These are phyloP conservation scores for Wickerhamomyces chaumierensis DNA, from an alignment of 805 yeast species.

Conservation along the genomic window DNA sequence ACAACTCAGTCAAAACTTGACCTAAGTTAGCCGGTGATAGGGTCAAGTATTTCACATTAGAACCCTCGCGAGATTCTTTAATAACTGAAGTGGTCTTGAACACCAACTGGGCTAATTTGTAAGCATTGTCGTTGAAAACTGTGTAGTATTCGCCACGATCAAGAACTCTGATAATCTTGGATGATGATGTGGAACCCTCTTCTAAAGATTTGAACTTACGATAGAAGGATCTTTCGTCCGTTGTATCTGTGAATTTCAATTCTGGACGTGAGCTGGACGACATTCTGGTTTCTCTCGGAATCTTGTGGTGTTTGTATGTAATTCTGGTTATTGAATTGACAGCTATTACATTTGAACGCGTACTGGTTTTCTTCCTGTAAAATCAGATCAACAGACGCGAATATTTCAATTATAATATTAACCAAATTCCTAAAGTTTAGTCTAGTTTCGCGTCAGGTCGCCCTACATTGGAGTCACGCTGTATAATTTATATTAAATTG, in stretches of 20 bases:
- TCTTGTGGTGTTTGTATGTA: too few species aligned
- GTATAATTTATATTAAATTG: too few species aligned
- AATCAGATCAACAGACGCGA: too few species aligned
- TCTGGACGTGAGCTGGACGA: conserved; percentile 35
- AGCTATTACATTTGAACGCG: too few species aligned
- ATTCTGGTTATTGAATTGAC: too few species aligned
- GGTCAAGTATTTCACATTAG: conserved; percentile 51
- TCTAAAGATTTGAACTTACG: conserved; percentile 35
- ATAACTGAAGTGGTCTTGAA: conserved; percentile 78
- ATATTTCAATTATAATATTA: too few species aligned
- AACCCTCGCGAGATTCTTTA: conserved; percentile 35
- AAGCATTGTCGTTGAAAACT: conserved; percentile 66
- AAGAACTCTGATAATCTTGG: conserved; percentile 50
- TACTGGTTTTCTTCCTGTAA: too few species aligned
- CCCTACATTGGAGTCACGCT: too few species aligned
- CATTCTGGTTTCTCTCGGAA: neutral
- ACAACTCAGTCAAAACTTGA: conserved; percentile 50
- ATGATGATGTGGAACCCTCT: too few species aligned
- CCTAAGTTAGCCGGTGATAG: conserved; percentile 66
- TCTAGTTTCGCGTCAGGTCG: too few species aligned
- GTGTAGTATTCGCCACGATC: conserved; percentile 79
- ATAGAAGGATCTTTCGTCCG: conserved; percentile 38
- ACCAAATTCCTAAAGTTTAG: too few species aligned
- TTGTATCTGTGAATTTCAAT: conserved; percentile 41
- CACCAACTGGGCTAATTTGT: conserved; percentile 68